These are phyloP conservation scores for Coemansia sp. DNA, from an alignment of 192 early-diverging fungal species.

Conservation along the genomic window DNA sequence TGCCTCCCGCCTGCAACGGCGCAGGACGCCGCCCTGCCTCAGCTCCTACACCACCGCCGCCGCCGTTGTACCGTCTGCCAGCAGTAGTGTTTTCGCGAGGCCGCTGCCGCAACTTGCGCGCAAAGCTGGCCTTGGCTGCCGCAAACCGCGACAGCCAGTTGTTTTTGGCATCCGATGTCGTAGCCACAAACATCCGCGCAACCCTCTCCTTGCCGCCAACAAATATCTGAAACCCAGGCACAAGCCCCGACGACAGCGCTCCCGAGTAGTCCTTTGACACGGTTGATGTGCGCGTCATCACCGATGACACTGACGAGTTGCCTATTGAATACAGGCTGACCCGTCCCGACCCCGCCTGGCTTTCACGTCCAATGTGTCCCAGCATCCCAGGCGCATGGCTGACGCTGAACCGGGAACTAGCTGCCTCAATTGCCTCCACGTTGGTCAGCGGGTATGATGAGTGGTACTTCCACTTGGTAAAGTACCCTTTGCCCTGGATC, in stretches of 20 bases:
- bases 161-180: slow-evolving; percentile 49
- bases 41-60: too few relatives aligned
- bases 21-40: slow-evolving; percentile 1
- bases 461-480: slow-evolving; percentile 68
- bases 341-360: slow-evolving; percentile 44
- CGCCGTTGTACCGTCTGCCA: slow-evolving; percentile 18
- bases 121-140: slow-evolving; percentile 52
- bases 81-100: slow-evolving; percentile 32
- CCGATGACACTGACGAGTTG: slow-evolving; percentile 51
- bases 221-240: slow-evolving; percentile 54
- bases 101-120: slow-evolving; percentile 42
- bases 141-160: slow-evolving; percentile 55
- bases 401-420: slow-evolving; percentile 52
- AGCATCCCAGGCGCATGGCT: slow-evolving; percentile 39
- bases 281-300: slow-evolving; percentile 53
- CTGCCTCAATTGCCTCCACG: slow-evolving; percentile 59
- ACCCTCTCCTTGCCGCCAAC: slow-evolving; percentile 47
- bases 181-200: slow-evolving; percentile 55
- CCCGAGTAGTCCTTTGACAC: slow-evolving; percentile 55
- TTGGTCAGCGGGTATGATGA: slow-evolving; percentile 55
- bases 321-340: slow-evolving; percentile 51
- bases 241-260: slow-evolving; percentile 47
- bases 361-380: slow-evolving; percentile 34
- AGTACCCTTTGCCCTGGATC: slow-evolving; percentile 58
- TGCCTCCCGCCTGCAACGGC: slow-evolving; percentile 6